phyloP scores from a whole-genome alignment of 2,329 filamentous ascomycete species.

The Blastomyces gilchristii region DNA sequence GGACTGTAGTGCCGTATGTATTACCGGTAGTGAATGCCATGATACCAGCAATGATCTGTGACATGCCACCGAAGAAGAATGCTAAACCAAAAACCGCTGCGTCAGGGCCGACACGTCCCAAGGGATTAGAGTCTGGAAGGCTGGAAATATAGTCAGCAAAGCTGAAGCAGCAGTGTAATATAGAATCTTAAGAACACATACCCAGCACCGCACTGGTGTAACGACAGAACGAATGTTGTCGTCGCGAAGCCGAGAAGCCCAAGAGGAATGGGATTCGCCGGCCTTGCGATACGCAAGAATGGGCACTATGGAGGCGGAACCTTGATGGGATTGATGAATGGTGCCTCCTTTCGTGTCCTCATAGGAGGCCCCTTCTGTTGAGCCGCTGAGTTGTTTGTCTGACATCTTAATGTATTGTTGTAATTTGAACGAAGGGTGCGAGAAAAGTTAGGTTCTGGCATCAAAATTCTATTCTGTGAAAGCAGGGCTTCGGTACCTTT shows the following conservation, averaged over 20 bases:
- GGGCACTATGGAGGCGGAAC: constrained; percentile 11
- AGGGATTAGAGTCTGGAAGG: constrained; percentile 19
- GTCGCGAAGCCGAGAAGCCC: constrained; percentile 55
- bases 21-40: constrained; percentile 46
- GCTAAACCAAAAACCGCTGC: constrained; percentile 22
- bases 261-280: constrained; percentile 50
- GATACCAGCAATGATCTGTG: constrained; percentile 21
- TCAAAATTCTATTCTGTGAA: not conserved
- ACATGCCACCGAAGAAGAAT: constrained; percentile 23
- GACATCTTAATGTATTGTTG: not conserved
- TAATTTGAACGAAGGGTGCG: not conserved
- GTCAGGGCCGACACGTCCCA: constrained; percentile 18
- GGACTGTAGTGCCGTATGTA: constrained; percentile 52
- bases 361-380: not conserved
- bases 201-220: constrained; percentile 41
- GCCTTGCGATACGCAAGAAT: constrained; percentile 10
- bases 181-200: constrained; percentile 27
- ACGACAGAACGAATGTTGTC: constrained; percentile 51
- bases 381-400: not conserved
- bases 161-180: not conserved
- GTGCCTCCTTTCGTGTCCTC: not conserved
- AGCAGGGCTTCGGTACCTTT: not conserved
- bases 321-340: not conserved
- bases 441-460: not conserved
- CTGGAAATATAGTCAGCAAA: constrained; percentile 12